Evolutionary conservation across 2,329 filamentous ascomycete genomes (phyloP).

Genomic region (Parascedosporium putredinis): DNA sequence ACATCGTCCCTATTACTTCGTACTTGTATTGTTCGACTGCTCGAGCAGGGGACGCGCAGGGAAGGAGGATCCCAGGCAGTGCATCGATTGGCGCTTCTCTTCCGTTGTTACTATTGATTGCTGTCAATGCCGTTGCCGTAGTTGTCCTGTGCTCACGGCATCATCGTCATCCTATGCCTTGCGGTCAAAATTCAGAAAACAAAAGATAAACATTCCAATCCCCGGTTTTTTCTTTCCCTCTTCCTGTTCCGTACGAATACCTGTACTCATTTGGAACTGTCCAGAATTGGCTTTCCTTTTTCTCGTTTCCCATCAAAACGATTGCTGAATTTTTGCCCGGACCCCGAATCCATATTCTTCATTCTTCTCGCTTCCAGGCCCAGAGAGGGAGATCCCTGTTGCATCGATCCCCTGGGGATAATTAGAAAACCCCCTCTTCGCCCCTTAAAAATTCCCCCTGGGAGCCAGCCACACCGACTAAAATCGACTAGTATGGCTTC

Average conservation of each 20-base stretch:
- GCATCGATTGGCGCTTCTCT: no score
- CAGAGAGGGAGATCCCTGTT: background rate
- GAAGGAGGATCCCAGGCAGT: no score
- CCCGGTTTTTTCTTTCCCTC: background rate
- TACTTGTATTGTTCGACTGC: no score
- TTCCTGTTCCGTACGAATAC: no score
- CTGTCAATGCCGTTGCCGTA: background rate
- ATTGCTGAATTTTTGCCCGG: background rate
- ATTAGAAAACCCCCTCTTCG: background rate
- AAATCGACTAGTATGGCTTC: background rate
- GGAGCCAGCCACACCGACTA: background rate
- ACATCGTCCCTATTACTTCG: no score
- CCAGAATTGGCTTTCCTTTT: no score
- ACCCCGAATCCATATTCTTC: background rate
- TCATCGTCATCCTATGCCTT: background rate
- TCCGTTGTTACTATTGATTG: no score
- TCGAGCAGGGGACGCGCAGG: no score
- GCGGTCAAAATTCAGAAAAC: background rate
- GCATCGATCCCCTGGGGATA: background rate
- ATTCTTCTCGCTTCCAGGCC: background rate
- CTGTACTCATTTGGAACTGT: no score
- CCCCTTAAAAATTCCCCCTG: background rate
- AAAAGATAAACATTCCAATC: background rate
- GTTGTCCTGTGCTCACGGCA: background rate
- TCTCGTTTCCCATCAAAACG: background rate